A percentile compares a stretch with the other conserved stretches of the same genome.
These are phyloP conservation scores for Otatea glauca DNA, from an alignment of 176 grass and related monocot species.

Conservation along the genomic window DNA sequence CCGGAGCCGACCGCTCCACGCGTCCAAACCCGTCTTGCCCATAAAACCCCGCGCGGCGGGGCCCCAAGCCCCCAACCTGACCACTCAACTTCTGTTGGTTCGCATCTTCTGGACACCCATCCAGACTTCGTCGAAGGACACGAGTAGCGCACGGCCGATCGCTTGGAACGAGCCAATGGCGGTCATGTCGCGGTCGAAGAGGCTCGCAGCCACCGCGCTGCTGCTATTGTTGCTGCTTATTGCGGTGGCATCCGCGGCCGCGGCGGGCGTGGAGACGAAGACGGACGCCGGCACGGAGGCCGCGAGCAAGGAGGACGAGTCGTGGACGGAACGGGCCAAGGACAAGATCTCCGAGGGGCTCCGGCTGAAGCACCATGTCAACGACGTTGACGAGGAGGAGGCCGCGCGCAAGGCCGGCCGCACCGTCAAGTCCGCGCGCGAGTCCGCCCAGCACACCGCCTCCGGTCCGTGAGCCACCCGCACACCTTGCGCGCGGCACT, in stretches of 20 bases:
- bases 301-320: conserved; percentile 47
- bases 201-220: conserved; percentile 35
- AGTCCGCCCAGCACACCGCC: conserved; percentile 35
- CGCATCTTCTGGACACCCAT: not conserved
- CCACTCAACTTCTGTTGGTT: not conserved
- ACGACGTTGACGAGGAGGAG: conserved; percentile 57
- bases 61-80: not conserved
- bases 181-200: conserved; percentile 41
- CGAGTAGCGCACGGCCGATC: not conserved
- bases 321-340: conserved; percentile 76
- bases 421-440: not conserved
- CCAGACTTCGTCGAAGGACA: not conserved
- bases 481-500: not conserved
- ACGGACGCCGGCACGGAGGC: conserved; percentile 24
- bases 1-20: conserved; percentile 38
- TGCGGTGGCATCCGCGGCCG: not conserved
- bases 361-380: conserved; percentile 48
- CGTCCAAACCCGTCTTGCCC: conserved; percentile 19
- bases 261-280: conserved; percentile 26
- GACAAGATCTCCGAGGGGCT: conserved; percentile 78
- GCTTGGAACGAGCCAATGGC: not conserved
- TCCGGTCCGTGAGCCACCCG: conserved; percentile 27
- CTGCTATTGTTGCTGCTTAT: conserved; percentile 47
- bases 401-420: conserved; percentile 56
- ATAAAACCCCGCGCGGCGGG: conserved; percentile 26